Conservation (phyloP, 2,329 filamentous ascomycete species). For the Penicillium sp. region DNA sequence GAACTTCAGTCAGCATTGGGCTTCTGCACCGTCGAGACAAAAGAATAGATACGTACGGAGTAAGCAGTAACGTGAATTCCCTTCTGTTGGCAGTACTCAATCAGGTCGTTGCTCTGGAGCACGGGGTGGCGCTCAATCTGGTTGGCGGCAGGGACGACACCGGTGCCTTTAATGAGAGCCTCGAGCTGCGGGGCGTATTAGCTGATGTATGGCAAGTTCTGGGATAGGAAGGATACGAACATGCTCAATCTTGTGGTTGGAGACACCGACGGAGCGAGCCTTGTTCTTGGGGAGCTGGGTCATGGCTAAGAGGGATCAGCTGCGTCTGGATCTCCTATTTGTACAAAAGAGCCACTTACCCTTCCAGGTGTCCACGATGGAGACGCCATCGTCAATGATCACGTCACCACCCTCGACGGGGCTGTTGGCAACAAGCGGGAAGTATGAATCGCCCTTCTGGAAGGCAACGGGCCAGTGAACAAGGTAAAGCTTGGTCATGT, state of each 20-base stretch:
- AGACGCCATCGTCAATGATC: constrained; percentile 44
- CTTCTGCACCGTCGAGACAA: neutral
- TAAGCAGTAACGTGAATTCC: constrained; percentile 62
- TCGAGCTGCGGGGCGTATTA: constrained; percentile 41
- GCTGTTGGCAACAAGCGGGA: constrained; percentile 44
- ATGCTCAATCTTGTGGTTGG: constrained; percentile 40
- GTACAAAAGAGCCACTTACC: constrained; percentile 18
- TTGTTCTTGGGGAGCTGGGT: constrained; percentile 43
- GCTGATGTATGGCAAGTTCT: neutral
- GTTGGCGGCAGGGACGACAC: constrained; percentile 62
- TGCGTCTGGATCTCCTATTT: neutral
- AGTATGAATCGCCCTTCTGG: constrained; percentile 40
- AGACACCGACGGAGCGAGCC: constrained; percentile 41
- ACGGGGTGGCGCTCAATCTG: constrained; percentile 70
- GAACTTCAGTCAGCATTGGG: neutral
- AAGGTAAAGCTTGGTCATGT: constrained; percentile 32
- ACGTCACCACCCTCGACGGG: constrained; percentile 37
- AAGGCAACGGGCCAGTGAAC: constrained; percentile 49
- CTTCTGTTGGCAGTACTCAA: constrained; percentile 56
- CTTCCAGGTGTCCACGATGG: constrained; percentile 44
- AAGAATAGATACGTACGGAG: constrained; percentile 42
- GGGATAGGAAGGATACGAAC: constrained; percentile 17
- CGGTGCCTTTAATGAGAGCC: constrained; percentile 52
- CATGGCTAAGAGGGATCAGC: constrained; percentile 33
- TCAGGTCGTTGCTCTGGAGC: constrained; percentile 59